Base-by-base conservation (phyloP, 108 stramenopile genomes). In the Conticribra weissflogii region DNA sequence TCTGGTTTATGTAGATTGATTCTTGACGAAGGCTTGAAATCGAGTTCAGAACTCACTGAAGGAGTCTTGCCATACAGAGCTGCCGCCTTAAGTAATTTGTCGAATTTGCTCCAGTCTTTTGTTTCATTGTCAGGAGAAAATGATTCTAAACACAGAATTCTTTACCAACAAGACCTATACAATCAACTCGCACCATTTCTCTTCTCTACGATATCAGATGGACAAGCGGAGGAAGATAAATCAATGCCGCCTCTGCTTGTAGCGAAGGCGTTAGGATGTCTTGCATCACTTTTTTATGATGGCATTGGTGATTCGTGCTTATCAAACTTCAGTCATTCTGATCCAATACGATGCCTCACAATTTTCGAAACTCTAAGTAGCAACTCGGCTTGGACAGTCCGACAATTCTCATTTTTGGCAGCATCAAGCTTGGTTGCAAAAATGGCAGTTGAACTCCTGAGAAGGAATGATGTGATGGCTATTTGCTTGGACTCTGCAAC, bases 261-360 rank as follows among this genome's bases (percentile, higher is more conserved):
- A 25, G 89, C 92, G 36, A 72, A 81, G 54, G 73, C 89, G 0
- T 68, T 91, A n/a, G 78, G 85, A 19, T 88, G 88, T 52, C 76
- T 89, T 41, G 79, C 82, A 24, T 68, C 81, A 18, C 63, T 71
- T 12, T 67, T 88, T 55, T 93, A 83, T 74, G 36, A 86, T 63
- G 81, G 72, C 4, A 53, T 93, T 29, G 86, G 86, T 30, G 59
- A 54, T 53, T 54, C 22, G 27, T 41, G 8, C 5, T 41, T 41
- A 12, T 30, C 16, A 16, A 15, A 30, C 0, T 41, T 30, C 4
- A 48, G 60, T 28, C 45, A 34, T 55, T 32, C 64, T 48, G 67
- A 73, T 56, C 16, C 68, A 21, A 16, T 59, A 31, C 46, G 25
- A 19, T 50, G 79, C 15, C 70, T 70, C 44, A 61, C 54, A 28